Percentiles rank a stretch among this genome's conserved stretches.
Conservation (phyloP, 2,329 filamentous ascomycete genomes). For the Penicillium frequentans region DNA sequence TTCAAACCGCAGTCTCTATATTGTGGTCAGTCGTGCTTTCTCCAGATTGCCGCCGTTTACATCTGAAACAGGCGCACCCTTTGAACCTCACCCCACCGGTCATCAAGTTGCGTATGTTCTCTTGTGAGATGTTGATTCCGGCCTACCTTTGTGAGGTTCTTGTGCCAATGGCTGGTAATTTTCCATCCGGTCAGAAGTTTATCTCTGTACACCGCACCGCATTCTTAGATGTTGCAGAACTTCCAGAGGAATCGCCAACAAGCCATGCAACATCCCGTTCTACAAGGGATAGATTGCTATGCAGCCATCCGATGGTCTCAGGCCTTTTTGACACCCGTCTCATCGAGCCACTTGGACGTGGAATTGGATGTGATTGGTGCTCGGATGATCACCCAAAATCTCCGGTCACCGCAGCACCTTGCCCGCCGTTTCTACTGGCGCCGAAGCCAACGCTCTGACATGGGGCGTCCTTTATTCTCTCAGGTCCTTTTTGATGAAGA, state of each 20-base stretch:
- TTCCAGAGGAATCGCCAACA: slow-evolving; percentile 23
- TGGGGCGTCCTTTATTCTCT: neutral
- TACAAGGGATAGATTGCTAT: slow-evolving; percentile 29
- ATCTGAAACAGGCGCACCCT: neutral
- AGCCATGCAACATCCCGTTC: slow-evolving; percentile 25
- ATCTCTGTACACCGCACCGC: slow-evolving; percentile 16
- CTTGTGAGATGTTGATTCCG: neutral
- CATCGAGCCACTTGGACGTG: slow-evolving; percentile 18
- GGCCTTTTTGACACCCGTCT: slow-evolving; percentile 30
- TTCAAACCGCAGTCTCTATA: slow-evolving; percentile 16
- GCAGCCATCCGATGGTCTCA: slow-evolving; percentile 29
- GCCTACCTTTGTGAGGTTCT: neutral
- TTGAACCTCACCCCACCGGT: neutral
- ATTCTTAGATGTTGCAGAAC: slow-evolving; percentile 8
- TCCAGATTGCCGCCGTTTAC: neutral
- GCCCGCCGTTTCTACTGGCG: slow-evolving; percentile 5
- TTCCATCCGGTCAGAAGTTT: slow-evolving; percentile 21
- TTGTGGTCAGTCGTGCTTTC: neutral
- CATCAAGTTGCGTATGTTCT: neutral
- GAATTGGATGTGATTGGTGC: slow-evolving; percentile 23
- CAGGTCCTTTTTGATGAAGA: neutral
- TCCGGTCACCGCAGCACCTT: slow-evolving; percentile 22
- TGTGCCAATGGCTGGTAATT: slow-evolving; percentile 1
- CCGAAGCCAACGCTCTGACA: slow-evolving; percentile 11
- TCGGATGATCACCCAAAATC: slow-evolving; percentile 19